These are phyloP conservation scores for Pseudonitzschia pungens DNA, from an alignment of 108 stramenopile genomes.

Conservation along the genomic window DNA sequence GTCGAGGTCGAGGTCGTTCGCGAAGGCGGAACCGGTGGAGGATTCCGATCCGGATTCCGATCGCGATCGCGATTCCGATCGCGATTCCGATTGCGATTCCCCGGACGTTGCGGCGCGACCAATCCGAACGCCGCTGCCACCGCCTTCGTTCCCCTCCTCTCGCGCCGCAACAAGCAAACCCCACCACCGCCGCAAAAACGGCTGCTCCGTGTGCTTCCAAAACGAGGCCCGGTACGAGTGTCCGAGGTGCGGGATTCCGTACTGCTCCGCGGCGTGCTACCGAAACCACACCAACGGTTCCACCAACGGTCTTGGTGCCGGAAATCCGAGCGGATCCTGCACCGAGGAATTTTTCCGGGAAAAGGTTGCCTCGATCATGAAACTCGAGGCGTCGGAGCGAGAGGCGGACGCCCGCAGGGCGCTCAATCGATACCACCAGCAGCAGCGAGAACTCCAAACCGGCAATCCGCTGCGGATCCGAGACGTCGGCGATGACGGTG, in stretches of 20 bases:
- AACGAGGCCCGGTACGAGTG: constrained; percentile 48
- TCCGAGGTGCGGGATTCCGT: constrained; percentile 45
- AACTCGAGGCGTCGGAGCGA: constrained; percentile 36
- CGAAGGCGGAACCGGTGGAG: neutral
- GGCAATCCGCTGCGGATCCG: neutral
- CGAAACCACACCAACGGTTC: constrained; percentile 24
- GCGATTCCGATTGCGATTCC: too few species aligned
- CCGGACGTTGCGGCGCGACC: too few species aligned
- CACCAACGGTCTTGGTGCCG: too few species aligned
- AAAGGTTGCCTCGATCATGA: constrained; percentile 32
- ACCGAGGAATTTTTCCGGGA: constrained; percentile 50
- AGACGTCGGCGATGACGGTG: neutral
- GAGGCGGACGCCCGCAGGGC: constrained; percentile 24
- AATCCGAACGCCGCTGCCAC: too few species aligned
- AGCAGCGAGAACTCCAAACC: neutral
- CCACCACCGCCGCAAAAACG: too few species aligned
- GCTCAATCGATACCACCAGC: constrained; percentile 32
- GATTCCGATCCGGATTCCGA: constrained; percentile 6
- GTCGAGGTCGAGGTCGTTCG: neutral
- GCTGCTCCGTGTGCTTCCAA: constrained; percentile 29
- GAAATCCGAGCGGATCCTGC: constrained; percentile 14
- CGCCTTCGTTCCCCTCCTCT: too few species aligned
- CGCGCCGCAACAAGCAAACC: too few species aligned
- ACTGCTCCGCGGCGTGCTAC: constrained; percentile 53
- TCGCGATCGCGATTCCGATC: neutral